Evolutionary conservation across 139 green algal species (phyloP).

Genomic region (Asterochloris erici): DNA sequence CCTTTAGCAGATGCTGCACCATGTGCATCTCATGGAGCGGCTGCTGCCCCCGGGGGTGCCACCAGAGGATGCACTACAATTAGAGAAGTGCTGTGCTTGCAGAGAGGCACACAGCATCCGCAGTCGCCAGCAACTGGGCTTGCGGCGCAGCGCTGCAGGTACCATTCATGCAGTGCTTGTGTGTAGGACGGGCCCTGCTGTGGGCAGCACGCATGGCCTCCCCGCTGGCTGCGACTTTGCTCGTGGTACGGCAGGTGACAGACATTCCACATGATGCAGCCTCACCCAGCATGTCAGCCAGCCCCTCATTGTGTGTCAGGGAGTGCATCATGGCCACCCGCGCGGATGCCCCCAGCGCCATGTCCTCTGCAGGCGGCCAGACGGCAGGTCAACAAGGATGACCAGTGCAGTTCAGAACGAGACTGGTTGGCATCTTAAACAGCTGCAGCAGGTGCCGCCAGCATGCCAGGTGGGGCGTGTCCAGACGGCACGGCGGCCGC

Average conservation of each 20-base stretch:
- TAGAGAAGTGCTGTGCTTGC: no score
- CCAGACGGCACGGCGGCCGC: no score
- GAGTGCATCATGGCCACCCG: neutral
- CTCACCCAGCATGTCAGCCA: conserved; percentile 7
- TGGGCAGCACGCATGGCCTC: neutral
- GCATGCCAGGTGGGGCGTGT: no score
- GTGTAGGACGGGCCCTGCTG: neutral
- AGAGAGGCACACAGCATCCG: no score
- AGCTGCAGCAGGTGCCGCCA: no score
- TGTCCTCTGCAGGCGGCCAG: neutral
- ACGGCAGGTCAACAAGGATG: neutral
- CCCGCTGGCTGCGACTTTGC: neutral
- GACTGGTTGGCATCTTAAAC: neutral
- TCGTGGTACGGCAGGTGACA: neutral
- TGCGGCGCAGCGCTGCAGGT: no score
- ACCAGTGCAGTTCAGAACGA: neutral
- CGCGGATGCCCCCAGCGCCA: conserved; percentile 8
- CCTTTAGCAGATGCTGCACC: no score
- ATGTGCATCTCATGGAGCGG: no score
- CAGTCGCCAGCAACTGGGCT: no score
- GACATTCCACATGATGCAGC: neutral
- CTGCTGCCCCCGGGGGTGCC: no score
- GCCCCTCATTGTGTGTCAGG: conserved; percentile 10
- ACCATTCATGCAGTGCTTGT: no score
- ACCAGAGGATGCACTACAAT: no score